Evolutionary conservation across 176 grass and related monocot genomes (phyloP).

Genomic region (Hyparrhenia diplandra): DNA sequence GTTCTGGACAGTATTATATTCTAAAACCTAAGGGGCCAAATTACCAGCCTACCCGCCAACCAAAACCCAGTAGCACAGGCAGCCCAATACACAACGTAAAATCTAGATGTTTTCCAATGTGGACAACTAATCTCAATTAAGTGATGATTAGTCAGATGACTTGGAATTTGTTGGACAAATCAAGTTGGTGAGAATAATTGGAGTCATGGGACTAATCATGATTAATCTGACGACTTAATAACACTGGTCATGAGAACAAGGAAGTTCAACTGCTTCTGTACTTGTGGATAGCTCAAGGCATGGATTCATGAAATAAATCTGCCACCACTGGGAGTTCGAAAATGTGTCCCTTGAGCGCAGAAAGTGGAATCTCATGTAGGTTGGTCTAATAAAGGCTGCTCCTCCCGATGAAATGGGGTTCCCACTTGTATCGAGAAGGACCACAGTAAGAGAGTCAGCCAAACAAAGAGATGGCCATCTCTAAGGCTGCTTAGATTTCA

Average conservation of each 20-base stretch:
- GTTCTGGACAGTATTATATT: background rate
- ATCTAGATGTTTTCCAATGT: background rate
- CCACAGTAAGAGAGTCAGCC: too few species aligned
- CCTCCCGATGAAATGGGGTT: too few species aligned
- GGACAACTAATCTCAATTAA: background rate
- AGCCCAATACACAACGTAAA: background rate
- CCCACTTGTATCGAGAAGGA: too few species aligned
- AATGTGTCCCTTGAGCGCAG: too few species aligned
- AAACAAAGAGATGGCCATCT: too few species aligned
- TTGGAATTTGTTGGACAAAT: background rate
- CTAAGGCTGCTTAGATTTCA: too few species aligned
- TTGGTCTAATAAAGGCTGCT: too few species aligned
- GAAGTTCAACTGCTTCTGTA: too few species aligned
- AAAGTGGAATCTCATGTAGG: too few species aligned
- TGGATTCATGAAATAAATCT: constrained; percentile 4
- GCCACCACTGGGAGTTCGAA: constrained; percentile 33
- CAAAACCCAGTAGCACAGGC: background rate
- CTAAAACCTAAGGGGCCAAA: background rate
- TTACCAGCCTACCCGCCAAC: background rate
- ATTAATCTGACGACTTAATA: background rate
- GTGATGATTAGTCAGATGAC: background rate
- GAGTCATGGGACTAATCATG: background rate
- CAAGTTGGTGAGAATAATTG: background rate
- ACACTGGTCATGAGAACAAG: background rate
- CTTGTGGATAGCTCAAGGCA: too few species aligned